phyloP scores from a whole-genome alignment of 1,284 basidiomycete species.

The Leccinum huronense region DNA sequence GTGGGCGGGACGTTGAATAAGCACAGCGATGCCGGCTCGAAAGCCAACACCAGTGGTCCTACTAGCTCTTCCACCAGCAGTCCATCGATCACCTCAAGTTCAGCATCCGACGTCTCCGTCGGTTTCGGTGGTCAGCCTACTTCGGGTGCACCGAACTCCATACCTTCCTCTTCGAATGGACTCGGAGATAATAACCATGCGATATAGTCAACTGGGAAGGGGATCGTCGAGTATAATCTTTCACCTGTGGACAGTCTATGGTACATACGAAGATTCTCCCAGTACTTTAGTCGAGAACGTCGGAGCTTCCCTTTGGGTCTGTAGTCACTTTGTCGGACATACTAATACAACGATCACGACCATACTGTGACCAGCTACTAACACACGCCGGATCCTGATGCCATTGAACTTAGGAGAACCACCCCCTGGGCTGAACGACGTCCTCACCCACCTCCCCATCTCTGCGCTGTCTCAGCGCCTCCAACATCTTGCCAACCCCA shows the following conservation, averaged over 20 bases:
- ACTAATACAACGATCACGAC: not conserved
- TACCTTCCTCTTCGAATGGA: not conserved
- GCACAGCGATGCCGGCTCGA: conserved; percentile 5
- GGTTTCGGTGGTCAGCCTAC: not conserved
- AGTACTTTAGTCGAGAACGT: not conserved
- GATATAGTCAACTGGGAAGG: not conserved
- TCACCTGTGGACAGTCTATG: too few relatives aligned
- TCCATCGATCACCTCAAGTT: too few relatives aligned
- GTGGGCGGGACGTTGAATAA: conserved; percentile 51
- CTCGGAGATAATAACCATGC: not conserved
- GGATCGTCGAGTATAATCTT: not conserved
- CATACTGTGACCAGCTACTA: not conserved
- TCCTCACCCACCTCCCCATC: conserved; percentile 56
- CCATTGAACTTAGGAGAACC: conserved; percentile 40
- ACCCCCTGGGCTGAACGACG: conserved; percentile 47
- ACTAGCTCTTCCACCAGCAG: not conserved
- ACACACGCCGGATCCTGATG: not conserved
- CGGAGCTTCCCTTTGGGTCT: not conserved
- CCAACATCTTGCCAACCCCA: conserved; percentile 62
- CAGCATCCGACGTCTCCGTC: too few relatives aligned
- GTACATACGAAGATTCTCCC: too few relatives aligned
- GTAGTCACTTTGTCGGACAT: not conserved
- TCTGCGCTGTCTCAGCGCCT: conserved; percentile 57
- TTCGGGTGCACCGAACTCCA: not conserved
- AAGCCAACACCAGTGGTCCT: not conserved